Evolutionary conservation across 108 stramenopile genomes (phyloP), one percentile per base, ranked within the genome.

Genomic region (Pinguiococcus pyrenoidosus): DNA sequence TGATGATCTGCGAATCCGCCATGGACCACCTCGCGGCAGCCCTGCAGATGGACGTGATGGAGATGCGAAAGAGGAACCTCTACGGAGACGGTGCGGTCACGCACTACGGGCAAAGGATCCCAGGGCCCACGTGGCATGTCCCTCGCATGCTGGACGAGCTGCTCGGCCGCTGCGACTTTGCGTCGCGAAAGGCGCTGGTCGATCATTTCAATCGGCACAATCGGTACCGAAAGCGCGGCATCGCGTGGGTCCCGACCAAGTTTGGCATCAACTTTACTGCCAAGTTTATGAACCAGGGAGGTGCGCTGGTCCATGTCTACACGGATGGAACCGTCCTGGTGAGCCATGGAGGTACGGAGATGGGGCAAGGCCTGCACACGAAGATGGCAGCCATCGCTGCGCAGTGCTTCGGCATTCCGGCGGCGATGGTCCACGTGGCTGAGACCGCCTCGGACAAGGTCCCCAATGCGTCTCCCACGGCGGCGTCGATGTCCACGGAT

Each of bases 351-450:
- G 91, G 91, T 32, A 92, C 87, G 1, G 91, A 92, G 68, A 92
- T 92, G 91, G 91, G 91, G 17, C 86, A 92, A 59, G 91, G 91
- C 21, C 44, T 92, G 29, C 85, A 87, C 54, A 92, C 91, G 1
- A 92, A 92, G 70, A 84, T 89, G 4, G 81, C 79, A 39, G 87
- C 89, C 56, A 80, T 92, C 34, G 86, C 83, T 28, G 87, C 90
- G 2, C 83, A 85, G 44, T 85, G 82, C 29, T 88, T 92, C 54
- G 80, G 81, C 16, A 85, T 89, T 32, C 68, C 81, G 18, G 49
- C 80, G 16, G 75, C 78, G 30, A 53, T 77, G 45, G 88, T 92
- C 6, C 82, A 84, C 61, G 69, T 89, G 2, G 79, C 87, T n/a
- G 91, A 92, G 50, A 84, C 81, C 10, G 80, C 80, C 37, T 81